Evolutionary conservation across 2,329 filamentous ascomycete species (phyloP).

Genomic region (Fusarium falciforme): DNA sequence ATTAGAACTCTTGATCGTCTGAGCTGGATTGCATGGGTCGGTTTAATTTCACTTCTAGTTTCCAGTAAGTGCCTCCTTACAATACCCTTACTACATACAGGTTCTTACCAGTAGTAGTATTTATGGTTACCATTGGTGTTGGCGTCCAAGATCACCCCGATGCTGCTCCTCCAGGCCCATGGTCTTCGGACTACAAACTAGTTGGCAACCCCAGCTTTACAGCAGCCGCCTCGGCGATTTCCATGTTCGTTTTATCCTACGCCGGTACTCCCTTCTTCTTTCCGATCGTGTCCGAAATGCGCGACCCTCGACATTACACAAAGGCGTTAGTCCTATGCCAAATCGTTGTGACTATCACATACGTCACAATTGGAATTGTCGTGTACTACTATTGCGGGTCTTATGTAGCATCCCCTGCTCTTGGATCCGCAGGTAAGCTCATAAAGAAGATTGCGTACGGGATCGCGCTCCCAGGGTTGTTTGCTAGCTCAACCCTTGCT

Average conservation of each 20-base stretch:
- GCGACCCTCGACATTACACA: constrained; percentile 44
- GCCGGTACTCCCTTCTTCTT: constrained; percentile 52
- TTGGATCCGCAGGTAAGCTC: constrained; percentile 55
- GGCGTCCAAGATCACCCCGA: constrained; percentile 45
- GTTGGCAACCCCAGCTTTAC: constrained; percentile 45
- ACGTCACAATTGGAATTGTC: constrained; percentile 49
- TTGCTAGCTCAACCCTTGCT: constrained; percentile 43
- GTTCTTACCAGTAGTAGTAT: background rate
- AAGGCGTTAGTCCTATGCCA: constrained; percentile 43
- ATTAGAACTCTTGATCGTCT: constrained; percentile 46
- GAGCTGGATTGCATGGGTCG: constrained; percentile 48
- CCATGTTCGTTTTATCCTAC: constrained; percentile 51
- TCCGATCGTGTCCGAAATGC: constrained; percentile 49
- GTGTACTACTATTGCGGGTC: constrained; percentile 60
- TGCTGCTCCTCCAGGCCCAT: constrained; percentile 36
- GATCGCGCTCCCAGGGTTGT: constrained; percentile 46
- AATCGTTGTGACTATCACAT: constrained; percentile 46
- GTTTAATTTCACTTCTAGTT: constrained; percentile 43
- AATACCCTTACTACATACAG: no score
- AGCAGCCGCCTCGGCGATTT: constrained; percentile 45
- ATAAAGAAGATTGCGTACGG: constrained; percentile 60
- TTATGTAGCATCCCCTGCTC: constrained; percentile 58
- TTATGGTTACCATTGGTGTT: constrained; percentile 46
- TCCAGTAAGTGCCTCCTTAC: constrained; percentile 20
- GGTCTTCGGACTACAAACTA: constrained; percentile 45